Evolutionary conservation across 176 grass and related monocot genomes (phyloP).

Genomic region (Aegilops speltoides): DNA sequence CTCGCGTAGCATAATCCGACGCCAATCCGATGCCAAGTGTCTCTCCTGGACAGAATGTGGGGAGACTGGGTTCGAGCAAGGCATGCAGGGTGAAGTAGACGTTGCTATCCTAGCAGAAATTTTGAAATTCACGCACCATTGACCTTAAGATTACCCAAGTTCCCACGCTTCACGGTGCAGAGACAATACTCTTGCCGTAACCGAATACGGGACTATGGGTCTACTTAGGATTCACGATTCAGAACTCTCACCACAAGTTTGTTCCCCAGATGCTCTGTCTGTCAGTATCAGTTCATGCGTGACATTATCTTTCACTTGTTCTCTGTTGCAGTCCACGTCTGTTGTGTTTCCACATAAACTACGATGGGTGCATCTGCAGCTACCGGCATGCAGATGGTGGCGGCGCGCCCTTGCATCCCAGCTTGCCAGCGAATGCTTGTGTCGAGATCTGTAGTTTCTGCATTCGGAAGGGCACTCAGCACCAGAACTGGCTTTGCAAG

Average conservation of each 20-base stretch:
- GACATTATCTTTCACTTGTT: background rate
- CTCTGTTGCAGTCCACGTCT: background rate
- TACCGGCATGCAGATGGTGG: conserved; percentile 45
- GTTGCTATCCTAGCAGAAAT: background rate
- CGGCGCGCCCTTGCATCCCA: conserved; percentile 34
- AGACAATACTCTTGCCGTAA: background rate
- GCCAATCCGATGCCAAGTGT: too few species aligned
- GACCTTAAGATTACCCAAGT: background rate
- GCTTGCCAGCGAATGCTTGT: conserved; percentile 32
- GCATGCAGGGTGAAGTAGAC: background rate
- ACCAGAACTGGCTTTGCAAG: conserved; percentile 24
- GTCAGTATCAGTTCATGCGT: background rate
- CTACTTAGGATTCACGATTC: background rate
- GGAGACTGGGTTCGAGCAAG: background rate
- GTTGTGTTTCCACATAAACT: background rate
- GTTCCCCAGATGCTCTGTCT: background rate
- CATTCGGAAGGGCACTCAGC: conserved; percentile 24
- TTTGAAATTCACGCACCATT: background rate
- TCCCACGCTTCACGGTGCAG: background rate
- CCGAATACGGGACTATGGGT: background rate
- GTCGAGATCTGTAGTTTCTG: conserved; percentile 23
- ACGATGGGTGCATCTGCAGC: conserved; percentile 57
- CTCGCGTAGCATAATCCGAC: background rate
- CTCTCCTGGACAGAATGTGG: background rate
- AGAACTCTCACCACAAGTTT: background rate